Evolutionary conservation across 805 yeast genomes (phyloP).

Genomic region (Wickerhamomyces strasburgensis): DNA sequence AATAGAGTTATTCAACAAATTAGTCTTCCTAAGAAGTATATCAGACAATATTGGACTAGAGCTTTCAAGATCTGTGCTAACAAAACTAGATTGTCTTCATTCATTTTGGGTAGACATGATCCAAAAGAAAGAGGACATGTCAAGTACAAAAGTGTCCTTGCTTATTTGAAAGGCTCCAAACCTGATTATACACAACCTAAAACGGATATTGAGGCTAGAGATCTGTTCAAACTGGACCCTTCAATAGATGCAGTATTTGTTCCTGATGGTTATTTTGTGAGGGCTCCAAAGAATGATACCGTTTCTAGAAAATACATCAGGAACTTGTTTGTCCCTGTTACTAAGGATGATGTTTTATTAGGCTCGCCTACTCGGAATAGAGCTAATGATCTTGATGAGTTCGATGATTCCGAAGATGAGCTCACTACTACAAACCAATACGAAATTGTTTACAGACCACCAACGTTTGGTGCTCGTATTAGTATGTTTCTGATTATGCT

Average conservation of each 20-base stretch:
- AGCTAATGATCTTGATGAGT: constrained; percentile 32
- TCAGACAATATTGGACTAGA: constrained; percentile 54
- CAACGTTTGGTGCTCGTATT: constrained; percentile 59
- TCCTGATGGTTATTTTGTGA: constrained; percentile 74
- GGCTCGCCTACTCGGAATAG: constrained; percentile 29
- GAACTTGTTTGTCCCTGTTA: constrained; percentile 74
- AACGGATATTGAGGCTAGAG: constrained; percentile 39
- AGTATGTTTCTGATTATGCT: constrained; percentile 33
- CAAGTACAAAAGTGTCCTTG: constrained; percentile 45
- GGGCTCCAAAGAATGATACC: constrained; percentile 85
- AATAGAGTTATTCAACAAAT: neutral
- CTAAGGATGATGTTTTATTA: constrained; percentile 65
- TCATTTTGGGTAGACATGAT: constrained; percentile 57
- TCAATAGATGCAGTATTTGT: constrained; percentile 52
- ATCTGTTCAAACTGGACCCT: constrained; percentile 36
- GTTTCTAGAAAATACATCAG: constrained; percentile 60
- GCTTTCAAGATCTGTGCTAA: constrained; percentile 53
- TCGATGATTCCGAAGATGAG: constrained; percentile 38
- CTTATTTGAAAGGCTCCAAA: constrained; percentile 35
- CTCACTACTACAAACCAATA: constrained; percentile 43
- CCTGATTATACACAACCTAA: constrained; percentile 62
- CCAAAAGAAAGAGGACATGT: constrained; percentile 69
- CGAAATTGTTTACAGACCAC: constrained; percentile 83
- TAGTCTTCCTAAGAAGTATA: constrained; percentile 29
- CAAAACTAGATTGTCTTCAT: constrained; percentile 72